Base-by-base conservation (phyloP, 805 yeast genomes). In the Nakazawaea pomicola region DNA sequence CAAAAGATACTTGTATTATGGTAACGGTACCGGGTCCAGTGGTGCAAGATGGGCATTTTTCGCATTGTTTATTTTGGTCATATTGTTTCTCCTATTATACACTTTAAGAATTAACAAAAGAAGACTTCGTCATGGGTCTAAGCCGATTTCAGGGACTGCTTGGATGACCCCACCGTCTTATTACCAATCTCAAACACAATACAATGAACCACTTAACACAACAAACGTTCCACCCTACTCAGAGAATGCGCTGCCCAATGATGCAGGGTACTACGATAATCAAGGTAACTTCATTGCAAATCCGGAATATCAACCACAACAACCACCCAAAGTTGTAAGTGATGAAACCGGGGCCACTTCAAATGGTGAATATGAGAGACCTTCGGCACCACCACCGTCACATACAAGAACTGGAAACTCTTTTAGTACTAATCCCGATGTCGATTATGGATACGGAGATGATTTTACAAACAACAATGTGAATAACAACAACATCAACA, bases 91-190 rank as follows among this genome's bases (percentile, higher is more conserved):
- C 3, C 48, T 81, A 3, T 21, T 72, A 0, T 70, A 71, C 34
- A 78, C 84, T 0, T 58, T 82, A 19, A 52, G 74, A 28, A 64
- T 76, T 11, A 84, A 84, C 52, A 72, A 65, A 34, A 68, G 67
- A 42, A 68, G 95, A 57, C 48, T 63, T 8, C 59, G 53, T 32
- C 52, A 54, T 18, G 82, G 82, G 74, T 76, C 32, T 62, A 66
- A 46, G 20, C 95, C 95, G 0, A 65, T 86, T 1, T 64, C 74
- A 45, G 91, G 91, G 8, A 84, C 93, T 1, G 75, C 84, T 9
- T 84, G 95, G 95, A 76, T 88, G 65, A 83, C 93, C 0, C 96
- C 96, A 6, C 95, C 95, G 0, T 68, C 80, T 9, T 86, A 86
- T 54, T 56, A 67, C 35, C 87, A 80, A 49, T 74, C 88, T 1